Conservation (phyloP, 768 basidiomycete species). For the Suillus lakei region DNA sequence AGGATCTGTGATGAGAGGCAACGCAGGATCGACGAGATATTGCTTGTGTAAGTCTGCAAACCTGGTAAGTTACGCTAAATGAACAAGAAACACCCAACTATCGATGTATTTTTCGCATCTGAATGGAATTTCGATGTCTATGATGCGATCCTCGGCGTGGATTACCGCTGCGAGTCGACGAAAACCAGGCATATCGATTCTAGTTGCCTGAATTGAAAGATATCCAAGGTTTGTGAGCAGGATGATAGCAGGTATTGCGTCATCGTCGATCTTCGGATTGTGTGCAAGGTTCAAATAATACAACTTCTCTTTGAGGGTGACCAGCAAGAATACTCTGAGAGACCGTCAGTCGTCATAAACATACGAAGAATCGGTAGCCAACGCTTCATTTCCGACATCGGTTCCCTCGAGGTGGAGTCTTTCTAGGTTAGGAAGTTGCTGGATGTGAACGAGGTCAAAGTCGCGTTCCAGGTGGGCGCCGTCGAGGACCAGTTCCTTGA, state of each 20-base stretch:
- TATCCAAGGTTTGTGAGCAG: conserved; percentile 51
- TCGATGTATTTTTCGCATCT: conserved; percentile 58
- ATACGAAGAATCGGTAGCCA: conserved; percentile 21
- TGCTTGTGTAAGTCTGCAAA: conserved; percentile 47
- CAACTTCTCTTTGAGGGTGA: conserved; percentile 59
- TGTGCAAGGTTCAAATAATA: conserved; percentile 53
- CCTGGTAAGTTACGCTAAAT: neutral
- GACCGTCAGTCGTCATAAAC: conserved; percentile 11
- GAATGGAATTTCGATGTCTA: conserved; percentile 59
- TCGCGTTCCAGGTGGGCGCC: conserved; percentile 48
- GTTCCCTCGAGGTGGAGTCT: conserved; percentile 55
- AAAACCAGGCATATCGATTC: conserved; percentile 60
- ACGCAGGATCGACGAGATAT: conserved; percentile 50
- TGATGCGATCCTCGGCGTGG: conserved; percentile 39
- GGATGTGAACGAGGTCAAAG: conserved; percentile 54
- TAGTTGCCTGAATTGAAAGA: conserved; percentile 58
- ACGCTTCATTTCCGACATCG: conserved; percentile 68
- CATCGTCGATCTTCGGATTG: conserved; percentile 60
- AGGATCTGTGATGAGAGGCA: conserved; percentile 56
- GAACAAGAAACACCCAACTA: conserved; percentile 40
- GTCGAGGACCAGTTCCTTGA: conserved; percentile 55
- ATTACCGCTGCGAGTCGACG: conserved; percentile 51
- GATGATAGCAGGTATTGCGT: conserved; percentile 58
- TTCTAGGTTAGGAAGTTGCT: conserved; percentile 55
- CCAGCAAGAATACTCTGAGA: conserved; percentile 59